Conservation (phyloP, 306 rosid genomes). For the Malus sieversii region DNA sequence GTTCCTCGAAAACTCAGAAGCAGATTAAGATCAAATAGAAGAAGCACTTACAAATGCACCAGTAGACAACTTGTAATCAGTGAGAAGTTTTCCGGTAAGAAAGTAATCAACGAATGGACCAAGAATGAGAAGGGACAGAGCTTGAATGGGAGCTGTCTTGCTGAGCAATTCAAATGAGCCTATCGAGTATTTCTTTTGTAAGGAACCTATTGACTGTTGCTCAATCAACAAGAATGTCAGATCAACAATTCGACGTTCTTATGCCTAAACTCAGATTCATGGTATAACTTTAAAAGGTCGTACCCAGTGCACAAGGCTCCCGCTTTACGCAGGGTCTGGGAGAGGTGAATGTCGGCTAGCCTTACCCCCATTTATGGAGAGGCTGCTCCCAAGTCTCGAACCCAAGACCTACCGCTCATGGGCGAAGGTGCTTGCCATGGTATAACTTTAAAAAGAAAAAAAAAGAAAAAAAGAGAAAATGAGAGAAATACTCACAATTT, state of each 20-base stretch:
- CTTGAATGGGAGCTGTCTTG: conserved; percentile 59
- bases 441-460: no score
- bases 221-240: background rate
- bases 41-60: conserved; percentile 33
- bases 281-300: no score
- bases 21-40: background rate
- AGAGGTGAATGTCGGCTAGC: no score
- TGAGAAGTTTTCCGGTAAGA: conserved; percentile 35
- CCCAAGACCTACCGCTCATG: no score
- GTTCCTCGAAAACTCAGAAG: background rate
- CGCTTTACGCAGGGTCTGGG: no score
- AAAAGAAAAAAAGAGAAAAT: background rate
- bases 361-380: no score
- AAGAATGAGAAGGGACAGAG: conserved; percentile 39
- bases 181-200: conserved; percentile 49
- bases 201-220: conserved; percentile 45
- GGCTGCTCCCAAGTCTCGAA: no score
- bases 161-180: conserved; percentile 53
- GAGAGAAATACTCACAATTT: conserved; percentile 30
- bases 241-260: background rate
- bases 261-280: background rate
- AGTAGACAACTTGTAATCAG: conserved; percentile 21
- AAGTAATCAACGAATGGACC: conserved; percentile 47
- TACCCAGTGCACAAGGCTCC: no score
- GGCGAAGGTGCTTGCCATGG: no score